Base-by-base conservation (phyloP, 441 rosid genomes). In the California macrophylla region DNA sequence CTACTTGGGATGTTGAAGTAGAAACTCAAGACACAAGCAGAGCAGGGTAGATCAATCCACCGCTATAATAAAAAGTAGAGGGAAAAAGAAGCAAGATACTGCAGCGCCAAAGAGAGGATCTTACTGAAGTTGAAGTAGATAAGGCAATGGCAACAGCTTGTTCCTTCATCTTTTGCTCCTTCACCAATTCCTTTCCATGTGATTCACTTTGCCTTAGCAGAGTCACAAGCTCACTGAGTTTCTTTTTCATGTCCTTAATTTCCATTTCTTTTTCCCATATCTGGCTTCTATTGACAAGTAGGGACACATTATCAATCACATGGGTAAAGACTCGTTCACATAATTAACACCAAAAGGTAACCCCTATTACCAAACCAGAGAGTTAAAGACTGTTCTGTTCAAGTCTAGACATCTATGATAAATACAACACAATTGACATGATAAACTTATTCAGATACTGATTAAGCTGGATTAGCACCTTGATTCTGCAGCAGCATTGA, bases 231-330 rank as follows among this genome's bases (percentile, higher is more conserved):
- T 86, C 89, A 70, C 74, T 81, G 40, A 86, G 70, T 64, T 88
- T 83, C 71, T 86, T 86, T 69, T 83, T 84, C 66, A 83, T 73
- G 72, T 88, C 93, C 71, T 79, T 83, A 68, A 88, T 75, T 66
- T 82, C 86, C 76, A 66, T 67, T 21, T 81, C 86, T 77, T 82
- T 86, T 74, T 86, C 89, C 86, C 83, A 82, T 47, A 75, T 30
- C 75, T 80, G 84, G 80, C 84, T 86, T 72, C 93, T 88, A 75
- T 70, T 62, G 65, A 67, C 69, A 76, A 18, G 42, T 29, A 38
- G 29, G 25, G 66, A n/a, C 29, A 7, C 1, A 45, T 30, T 15
- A 64, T 25, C 2, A 21, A 34, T 54, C 65, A 23, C 32, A 23
- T 12, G 18, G 32, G 40, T 7, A 50, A 50, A 50, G 23, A 52